Percentiles rank a stretch among this genome's conserved stretches.
Conservation (phyloP, 805 yeast genomes). For the Dipodascus geniculatus region DNA sequence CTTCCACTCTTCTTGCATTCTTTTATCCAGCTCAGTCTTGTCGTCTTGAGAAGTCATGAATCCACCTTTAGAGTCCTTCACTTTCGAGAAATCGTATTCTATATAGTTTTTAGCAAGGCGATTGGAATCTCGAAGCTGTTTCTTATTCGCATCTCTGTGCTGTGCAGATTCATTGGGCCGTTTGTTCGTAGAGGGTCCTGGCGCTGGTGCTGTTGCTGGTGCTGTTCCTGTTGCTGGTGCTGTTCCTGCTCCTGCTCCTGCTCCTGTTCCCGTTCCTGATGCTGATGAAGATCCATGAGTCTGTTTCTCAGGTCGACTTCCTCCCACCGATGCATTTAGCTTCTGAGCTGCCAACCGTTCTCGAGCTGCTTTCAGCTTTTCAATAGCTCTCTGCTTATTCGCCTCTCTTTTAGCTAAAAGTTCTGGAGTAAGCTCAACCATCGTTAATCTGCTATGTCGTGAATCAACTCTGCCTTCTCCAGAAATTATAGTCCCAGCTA, state of each 20-base stretch:
- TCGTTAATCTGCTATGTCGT: neutral
- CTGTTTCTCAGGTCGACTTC: neutral
- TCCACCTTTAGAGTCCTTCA: constrained; percentile 85
- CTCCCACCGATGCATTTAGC: constrained; percentile 6
- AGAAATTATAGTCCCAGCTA: too few relatives aligned
- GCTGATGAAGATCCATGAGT: constrained; percentile 3
- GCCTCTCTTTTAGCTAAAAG: constrained; percentile 7
- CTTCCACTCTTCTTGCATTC: constrained; percentile 43
- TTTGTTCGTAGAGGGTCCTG: neutral
- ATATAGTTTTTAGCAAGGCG: constrained; percentile 22
- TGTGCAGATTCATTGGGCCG: neutral
- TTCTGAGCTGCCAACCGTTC: constrained; percentile 13
- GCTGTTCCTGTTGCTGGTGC: neutral
- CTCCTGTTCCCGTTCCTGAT: neutral
- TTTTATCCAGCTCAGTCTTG: constrained; percentile 15
- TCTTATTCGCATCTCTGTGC: constrained; percentile 9
- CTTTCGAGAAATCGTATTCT: constrained; percentile 67
- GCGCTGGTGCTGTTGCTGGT: neutral
- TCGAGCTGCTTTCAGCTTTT: constrained; percentile 15
- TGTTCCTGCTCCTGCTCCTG: neutral
- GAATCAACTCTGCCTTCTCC: neutral
- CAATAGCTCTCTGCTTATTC: constrained; percentile 14
- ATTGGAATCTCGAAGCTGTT: constrained; percentile 14
- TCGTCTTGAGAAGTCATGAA: constrained; percentile 41
- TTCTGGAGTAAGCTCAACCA: neutral